phyloP scores from a whole-genome alignment of 306 rosid species.

The Nissolia schottii region DNA sequence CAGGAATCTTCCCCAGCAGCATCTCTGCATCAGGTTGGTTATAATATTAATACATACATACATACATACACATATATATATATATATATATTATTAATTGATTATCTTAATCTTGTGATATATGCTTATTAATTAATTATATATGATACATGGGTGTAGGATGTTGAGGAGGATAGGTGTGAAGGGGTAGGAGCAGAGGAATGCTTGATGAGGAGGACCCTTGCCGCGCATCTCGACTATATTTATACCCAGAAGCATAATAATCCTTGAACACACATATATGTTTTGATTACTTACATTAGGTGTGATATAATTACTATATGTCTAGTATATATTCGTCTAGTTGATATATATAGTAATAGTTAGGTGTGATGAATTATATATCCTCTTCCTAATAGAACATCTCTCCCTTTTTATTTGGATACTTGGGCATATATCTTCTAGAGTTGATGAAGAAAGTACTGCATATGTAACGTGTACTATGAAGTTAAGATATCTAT shows the following conservation, averaged over 20 bases:
- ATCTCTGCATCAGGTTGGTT: slow-evolving; percentile 14
- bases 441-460: too few relatives aligned
- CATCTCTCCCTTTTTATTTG: not conserved
- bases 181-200: slow-evolving; percentile 37
- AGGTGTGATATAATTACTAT: not conserved
- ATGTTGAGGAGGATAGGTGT: slow-evolving; percentile 29
- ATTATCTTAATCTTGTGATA: too few relatives aligned
- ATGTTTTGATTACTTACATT: not conserved
- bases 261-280: slow-evolving; percentile 28
- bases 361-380: not conserved
- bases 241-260: slow-evolving; percentile 47
- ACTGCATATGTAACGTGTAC: not conserved
- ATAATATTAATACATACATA: too few relatives aligned
- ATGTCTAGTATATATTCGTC: not conserved
- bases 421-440: not conserved
- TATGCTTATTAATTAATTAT: too few relatives aligned
- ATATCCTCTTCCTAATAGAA: not conserved
- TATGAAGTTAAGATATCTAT: too few relatives aligned
- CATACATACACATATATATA: too few relatives aligned
- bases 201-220: slow-evolving; percentile 52
- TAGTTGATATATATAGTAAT: too few relatives aligned
- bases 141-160: not conserved
- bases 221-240: slow-evolving; percentile 48
- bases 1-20: not conserved
- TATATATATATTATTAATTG: too few relatives aligned